Percentiles rank a stretch among this genome's conserved stretches.
These are phyloP conservation scores for Aphanomyces stellatus DNA, from an alignment of 352 stramenopile species.

Conservation along the genomic window DNA sequence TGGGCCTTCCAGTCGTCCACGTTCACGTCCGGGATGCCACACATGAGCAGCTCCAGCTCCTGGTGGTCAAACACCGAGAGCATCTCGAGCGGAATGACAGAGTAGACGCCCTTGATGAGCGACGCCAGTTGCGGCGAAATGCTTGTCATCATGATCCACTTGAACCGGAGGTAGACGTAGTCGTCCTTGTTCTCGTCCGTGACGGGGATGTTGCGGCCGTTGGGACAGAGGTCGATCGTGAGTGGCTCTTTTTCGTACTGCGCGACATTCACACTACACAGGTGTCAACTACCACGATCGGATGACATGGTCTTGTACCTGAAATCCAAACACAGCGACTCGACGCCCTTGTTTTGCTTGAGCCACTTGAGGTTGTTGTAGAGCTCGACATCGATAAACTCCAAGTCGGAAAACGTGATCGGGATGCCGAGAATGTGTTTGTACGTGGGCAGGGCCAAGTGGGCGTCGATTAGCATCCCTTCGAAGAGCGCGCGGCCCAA, in stretches of 20 bases:
- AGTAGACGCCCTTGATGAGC: slow-evolving; percentile 94
- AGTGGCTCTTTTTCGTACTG: slow-evolving; percentile 65
- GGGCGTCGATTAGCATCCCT: slow-evolving; percentile 76
- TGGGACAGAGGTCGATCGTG: slow-evolving; percentile 92
- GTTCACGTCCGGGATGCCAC: slow-evolving; percentile 96
- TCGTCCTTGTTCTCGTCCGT: slow-evolving; percentile 96
- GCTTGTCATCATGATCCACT: slow-evolving; percentile 72
- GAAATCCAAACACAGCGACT: slow-evolving; percentile 73
- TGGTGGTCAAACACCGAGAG: slow-evolving; percentile 94
- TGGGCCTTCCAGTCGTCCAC: slow-evolving; percentile 94
- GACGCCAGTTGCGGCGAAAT: slow-evolving; percentile 88
- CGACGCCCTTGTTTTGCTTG: slow-evolving; percentile 64
- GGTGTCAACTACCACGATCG: slow-evolving; percentile 4
- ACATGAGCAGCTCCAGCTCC: slow-evolving; percentile 97
- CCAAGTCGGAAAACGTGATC: slow-evolving; percentile 85
- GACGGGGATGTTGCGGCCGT: slow-evolving; percentile 91
- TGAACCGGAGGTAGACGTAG: slow-evolving; percentile 92
- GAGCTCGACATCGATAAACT: slow-evolving; percentile 84
- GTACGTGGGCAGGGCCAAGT: slow-evolving; percentile 76
- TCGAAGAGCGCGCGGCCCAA: slow-evolving; percentile 84
- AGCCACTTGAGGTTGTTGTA: slow-evolving; percentile 83
- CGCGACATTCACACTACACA: slow-evolving; percentile 54
- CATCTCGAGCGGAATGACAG: slow-evolving; percentile 92
- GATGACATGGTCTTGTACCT: slow-evolving; percentile 39
- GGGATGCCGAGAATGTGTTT: slow-evolving; percentile 86